phyloP scores from a whole-genome alignment of 2,329 filamentous ascomycete genomes.

The Verticillium nubilum region DNA sequence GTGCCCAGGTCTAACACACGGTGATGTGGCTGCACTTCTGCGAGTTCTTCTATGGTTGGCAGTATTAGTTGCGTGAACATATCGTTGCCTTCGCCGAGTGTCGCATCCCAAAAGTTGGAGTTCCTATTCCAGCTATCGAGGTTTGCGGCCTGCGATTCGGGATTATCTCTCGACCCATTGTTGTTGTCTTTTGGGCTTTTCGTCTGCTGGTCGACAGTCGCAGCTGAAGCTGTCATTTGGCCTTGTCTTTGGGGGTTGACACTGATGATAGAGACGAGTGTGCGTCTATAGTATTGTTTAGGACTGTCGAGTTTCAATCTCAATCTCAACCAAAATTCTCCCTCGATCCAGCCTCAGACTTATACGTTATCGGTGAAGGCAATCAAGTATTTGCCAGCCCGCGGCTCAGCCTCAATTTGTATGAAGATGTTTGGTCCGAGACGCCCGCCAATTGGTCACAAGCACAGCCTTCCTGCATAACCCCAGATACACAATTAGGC shows the following conservation, averaged over 20 bases:
- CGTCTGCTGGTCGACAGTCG: neutral
- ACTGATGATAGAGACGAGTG: neutral
- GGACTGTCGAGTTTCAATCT: neutral
- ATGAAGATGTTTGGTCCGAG: neutral
- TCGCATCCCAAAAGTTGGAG: neutral
- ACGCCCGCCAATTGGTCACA: neutral
- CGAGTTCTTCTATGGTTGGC: neutral
- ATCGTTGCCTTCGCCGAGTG: neutral
- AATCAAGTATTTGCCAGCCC: neutral
- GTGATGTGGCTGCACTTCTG: neutral
- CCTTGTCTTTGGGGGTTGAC: neutral
- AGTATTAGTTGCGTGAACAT: neutral
- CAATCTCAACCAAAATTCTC: neutral
- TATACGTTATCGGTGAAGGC: neutral
- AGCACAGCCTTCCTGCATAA: neutral
- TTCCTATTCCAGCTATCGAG: neutral
- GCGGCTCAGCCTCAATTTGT: neutral
- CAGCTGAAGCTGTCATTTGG: neutral
- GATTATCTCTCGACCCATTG: neutral
- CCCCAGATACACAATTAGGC: neutral
- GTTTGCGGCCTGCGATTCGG: neutral
- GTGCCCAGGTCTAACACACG: neutral
- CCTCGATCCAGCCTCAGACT: neutral
- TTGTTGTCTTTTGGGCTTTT: neutral
- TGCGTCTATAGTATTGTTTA: neutral